Percentiles rank a stretch among this genome's conserved stretches.
Conservation (phyloP, 805 yeast species). For the Wickerhamomyces hampshirensis region DNA sequence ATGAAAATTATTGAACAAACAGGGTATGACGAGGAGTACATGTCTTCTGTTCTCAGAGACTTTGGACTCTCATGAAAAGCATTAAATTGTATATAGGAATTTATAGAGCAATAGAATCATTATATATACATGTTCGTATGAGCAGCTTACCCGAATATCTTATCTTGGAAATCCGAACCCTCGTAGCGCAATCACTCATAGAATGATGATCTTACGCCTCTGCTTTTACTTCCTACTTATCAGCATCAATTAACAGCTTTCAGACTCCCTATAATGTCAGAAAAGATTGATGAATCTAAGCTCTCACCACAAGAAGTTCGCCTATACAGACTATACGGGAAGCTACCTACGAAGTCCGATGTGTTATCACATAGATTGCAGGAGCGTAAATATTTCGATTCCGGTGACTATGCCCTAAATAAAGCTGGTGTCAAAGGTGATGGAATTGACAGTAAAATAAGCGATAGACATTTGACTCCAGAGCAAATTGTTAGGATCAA, state of each 20-base stretch:
- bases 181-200: too few species aligned
- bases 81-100: neutral
- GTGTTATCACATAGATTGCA: constrained; percentile 69
- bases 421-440: constrained; percentile 52
- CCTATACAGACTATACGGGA: constrained; percentile 77
- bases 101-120: too few species aligned
- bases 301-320: constrained; percentile 76
- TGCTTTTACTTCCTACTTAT: too few species aligned
- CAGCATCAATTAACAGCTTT: too few species aligned
- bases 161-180: too few species aligned
- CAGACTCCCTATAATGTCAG: constrained; percentile 30
- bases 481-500: constrained; percentile 57
- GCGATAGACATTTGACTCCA: constrained; percentile 20
- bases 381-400: constrained; percentile 88
- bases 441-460: constrained; percentile 16
- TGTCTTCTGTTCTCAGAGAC: neutral
- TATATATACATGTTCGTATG: too few species aligned
- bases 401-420: constrained; percentile 90
- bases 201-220: too few species aligned
- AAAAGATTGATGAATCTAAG: constrained; percentile 48
- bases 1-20: neutral
- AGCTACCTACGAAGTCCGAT: constrained; percentile 76
- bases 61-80: neutral
- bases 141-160: too few species aligned
- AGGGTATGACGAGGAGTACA: neutral